These are phyloP conservation scores for Postia placenta DNA, from an alignment of 768 basidiomycete genomes.

Conservation along the genomic window DNA sequence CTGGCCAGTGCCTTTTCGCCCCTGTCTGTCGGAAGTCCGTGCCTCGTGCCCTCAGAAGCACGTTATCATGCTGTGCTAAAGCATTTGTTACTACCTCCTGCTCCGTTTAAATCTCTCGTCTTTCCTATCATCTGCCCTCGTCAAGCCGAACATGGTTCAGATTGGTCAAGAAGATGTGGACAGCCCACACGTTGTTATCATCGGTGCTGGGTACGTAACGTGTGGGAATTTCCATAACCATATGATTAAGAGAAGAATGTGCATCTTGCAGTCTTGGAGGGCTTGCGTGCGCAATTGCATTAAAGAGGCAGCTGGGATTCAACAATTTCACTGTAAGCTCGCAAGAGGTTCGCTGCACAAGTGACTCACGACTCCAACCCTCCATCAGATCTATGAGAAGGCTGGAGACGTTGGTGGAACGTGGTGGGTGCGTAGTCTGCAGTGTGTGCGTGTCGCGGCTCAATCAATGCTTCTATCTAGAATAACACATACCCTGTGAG, in stretches of 20 bases:
- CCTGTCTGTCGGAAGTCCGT: not conserved
- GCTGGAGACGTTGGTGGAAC: constrained; percentile 22
- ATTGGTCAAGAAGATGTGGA: constrained; percentile 1
- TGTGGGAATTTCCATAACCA: not conserved
- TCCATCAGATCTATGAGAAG: constrained; percentile 29
- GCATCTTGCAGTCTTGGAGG: constrained; percentile 19
- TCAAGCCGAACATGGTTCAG: not conserved
- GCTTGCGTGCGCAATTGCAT: constrained; percentile 23
- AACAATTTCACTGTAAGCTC: constrained; percentile 25
- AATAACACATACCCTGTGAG: constrained; percentile 23
- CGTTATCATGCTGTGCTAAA: not conserved
- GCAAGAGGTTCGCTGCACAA: not conserved
- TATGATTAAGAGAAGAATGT: not conserved
- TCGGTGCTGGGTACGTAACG: constrained; percentile 20
- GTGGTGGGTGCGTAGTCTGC: constrained; percentile 17
- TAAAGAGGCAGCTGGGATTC: constrained; percentile 25
- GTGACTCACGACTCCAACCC: no score
- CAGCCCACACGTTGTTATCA: constrained; percentile 15
- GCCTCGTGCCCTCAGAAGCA: not conserved
- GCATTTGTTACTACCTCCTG: not conserved
- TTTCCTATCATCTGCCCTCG: not conserved
- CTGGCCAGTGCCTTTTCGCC: not conserved
- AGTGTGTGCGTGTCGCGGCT: no score
- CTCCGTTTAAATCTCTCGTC: not conserved
- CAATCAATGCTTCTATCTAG: not conserved